Base-by-base conservation (phyloP, 257 asterid species). In the Cynanchum wilfordii region DNA sequence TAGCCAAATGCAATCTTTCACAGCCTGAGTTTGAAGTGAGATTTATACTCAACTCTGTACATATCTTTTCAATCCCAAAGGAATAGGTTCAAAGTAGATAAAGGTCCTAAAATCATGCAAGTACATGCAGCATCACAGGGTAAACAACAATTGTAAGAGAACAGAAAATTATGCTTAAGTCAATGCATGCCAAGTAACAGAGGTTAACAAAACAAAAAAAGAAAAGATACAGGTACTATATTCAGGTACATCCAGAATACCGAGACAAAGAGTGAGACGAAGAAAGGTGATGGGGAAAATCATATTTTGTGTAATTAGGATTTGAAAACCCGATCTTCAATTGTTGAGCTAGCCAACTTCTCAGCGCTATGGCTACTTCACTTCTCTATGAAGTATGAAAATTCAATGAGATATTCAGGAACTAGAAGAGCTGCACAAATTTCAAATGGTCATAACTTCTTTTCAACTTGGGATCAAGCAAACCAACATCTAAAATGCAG, bases 1-100 rank as follows among this genome's bases (percentile, higher is more conserved):
- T 52, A 90, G 65, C 99, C 99, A 94, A 78, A 89, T 86, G 63
- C 73, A 67, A 67, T 78, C 86, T 82, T 91, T 94, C 65, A 87
- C 87, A 68, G 84, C 96, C 99, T 91, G 89, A 66, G 80, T 77
- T 80, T 80, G 71, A 79, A 77, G 81, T 63, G 56, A 71, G 27
- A 58, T 45, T 55, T 62, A 56, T 20, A 33, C 68, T 17, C 25
- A 60, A 11, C 17, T 64, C 50, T 25, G 29, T 30, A 2, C 42
- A 16, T 30, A 47, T 24, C 50, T 27, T 24, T 36, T n/a, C 33
- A 11, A 7, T 42, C 13, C 3, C 8, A 47, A 24, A 68, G 7
- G 12, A 68, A 27, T 25, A 24, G 20, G 27, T 24, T 12, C 55
- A 42, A 10, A 67, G 44, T 60, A 29, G 22, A 60, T 15, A 24